Base-by-base conservation (phyloP, 176 grass and related monocot species). In the Aegilops bicornis region DNA sequence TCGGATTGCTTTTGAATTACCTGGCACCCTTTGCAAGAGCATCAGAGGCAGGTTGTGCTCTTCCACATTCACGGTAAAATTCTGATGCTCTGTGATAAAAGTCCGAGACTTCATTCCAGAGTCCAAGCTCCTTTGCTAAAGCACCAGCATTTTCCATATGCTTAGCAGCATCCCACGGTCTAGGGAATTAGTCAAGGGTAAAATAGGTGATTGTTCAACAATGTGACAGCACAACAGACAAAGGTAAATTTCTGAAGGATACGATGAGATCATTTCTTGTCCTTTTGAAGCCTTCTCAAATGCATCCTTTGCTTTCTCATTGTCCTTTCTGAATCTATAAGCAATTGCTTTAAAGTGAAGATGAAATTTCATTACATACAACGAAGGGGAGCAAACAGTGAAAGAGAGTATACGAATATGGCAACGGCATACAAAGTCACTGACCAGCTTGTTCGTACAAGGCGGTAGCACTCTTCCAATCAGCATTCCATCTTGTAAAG, bases 261-360 rank as follows among this genome's bases (percentile, higher is more conserved):
- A 99, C 89, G 94, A 99, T n/a, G 92, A 91, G 69, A 99, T 94
- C 89, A 99, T 92, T 93, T 99, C 97, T 84, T 99, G 97, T 89
- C 92, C 97, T 91, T 96, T 99, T 33, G 97, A 96, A 86, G 97
- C 97, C 85, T 94, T 99, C 85, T 99, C 97, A 83, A 99, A 99
- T 77, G 97, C 97, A 77, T 93, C 97, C 90, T 99, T 99, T 80
- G 94, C 97, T 94, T 96, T 99, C 80, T 93, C 97, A 61, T 91
- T 96, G 48, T 96, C 87, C 91, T 94, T 99, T 81, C 63, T 91
- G 79, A 94, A 94, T 83, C 89, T 94, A 87, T 96, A 99, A 16
- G 86, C 89, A 83, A 94, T 85, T 85, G 97, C 97, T 99, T 92
- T 54, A 88, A 80, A 84, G 78, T 43, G 69, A 71, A 90, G 48